A percentile compares a stretch with the other conserved stretches of the same genome.
Conservation (phyloP, 768 basidiomycete species). For the Myochromella boudieri region DNA sequence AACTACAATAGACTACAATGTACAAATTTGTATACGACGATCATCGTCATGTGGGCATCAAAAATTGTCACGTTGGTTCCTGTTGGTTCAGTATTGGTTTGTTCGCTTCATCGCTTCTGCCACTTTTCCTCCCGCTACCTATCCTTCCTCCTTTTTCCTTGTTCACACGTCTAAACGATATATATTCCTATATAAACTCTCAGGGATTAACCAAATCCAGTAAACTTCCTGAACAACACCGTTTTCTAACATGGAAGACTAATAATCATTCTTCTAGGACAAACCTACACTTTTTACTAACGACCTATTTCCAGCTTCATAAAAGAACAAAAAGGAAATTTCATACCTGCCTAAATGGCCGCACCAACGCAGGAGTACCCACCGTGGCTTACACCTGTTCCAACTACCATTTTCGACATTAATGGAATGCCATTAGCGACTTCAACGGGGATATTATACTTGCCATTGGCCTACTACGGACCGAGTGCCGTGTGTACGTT, state of each 20-base stretch:
- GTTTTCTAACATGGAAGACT: neutral
- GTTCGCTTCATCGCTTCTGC: neutral
- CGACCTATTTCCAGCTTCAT: conserved; percentile 25
- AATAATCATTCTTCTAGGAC: conserved; percentile 2
- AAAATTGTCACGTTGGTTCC: conserved; percentile 15
- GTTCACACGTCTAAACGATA: conserved; percentile 12
- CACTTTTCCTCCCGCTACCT: conserved; percentile 9
- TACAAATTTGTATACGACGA: too few species aligned
- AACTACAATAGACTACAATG: too few species aligned
- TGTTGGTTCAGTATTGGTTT: conserved; percentile 15
- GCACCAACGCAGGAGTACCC: conserved; percentile 68
- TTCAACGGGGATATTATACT: conserved; percentile 51
- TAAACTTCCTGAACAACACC: neutral
- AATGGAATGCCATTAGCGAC: conserved; percentile 57
- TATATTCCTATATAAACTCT: conserved; percentile 2
- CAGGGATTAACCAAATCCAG: neutral
- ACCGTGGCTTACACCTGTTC: conserved; percentile 67
- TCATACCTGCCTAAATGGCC: conserved; percentile 42
- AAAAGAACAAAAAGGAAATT: conserved; percentile 14
- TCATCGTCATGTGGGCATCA: neutral
- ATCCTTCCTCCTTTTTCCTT: conserved; percentile 5
- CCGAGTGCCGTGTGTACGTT: conserved; percentile 71
- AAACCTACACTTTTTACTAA: conserved; percentile 48
- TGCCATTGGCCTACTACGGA: conserved; percentile 81
- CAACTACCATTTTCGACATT: conserved; percentile 50